Percentiles rank a stretch among this genome's conserved stretches.
These are phyloP conservation scores for Rasamsonia emersonii DNA, from an alignment of 2,329 filamentous ascomycete species.

Conservation along the genomic window DNA sequence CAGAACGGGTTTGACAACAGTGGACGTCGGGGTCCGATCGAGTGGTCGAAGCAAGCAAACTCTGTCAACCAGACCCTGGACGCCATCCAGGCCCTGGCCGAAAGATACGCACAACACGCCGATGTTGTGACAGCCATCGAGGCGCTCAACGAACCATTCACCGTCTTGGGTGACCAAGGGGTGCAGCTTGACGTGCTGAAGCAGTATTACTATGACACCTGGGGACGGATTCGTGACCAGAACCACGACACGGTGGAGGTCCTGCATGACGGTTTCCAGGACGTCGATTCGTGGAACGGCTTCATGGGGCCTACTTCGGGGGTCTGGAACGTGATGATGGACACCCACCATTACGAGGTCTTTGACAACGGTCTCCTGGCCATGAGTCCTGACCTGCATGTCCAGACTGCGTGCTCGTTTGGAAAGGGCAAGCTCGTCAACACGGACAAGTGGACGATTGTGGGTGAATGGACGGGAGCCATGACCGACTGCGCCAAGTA, in stretches of 20 bases:
- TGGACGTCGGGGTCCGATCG: slow-evolving; percentile 37
- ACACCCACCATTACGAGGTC: slow-evolving; percentile 62
- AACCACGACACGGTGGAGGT: slow-evolving; percentile 44
- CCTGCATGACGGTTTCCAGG: slow-evolving; percentile 41
- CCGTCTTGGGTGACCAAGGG: slow-evolving; percentile 21
- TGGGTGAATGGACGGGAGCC: slow-evolving; percentile 61
- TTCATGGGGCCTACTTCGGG: slow-evolving; percentile 44
- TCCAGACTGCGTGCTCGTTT: slow-evolving; percentile 48
- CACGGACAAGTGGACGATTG: slow-evolving; percentile 57
- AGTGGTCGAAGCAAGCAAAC: slow-evolving; percentile 29
- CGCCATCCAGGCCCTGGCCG: slow-evolving; percentile 49
- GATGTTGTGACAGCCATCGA: slow-evolving; percentile 49
- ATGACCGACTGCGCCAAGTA: slow-evolving; percentile 53
- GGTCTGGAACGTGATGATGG: slow-evolving; percentile 48
- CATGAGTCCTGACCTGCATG: slow-evolving; percentile 45
- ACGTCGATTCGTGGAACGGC: slow-evolving; percentile 51
- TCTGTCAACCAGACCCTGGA: slow-evolving; percentile 35
- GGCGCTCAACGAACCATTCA: slow-evolving; percentile 36
- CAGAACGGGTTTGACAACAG: slow-evolving; percentile 64
- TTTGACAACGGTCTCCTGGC: slow-evolving; percentile 47
- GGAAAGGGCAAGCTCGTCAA: slow-evolving; percentile 39
- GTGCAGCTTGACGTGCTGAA: slow-evolving; percentile 38
- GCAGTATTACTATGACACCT: slow-evolving; percentile 50
- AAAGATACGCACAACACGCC: slow-evolving; percentile 49
- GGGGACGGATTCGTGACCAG: slow-evolving; percentile 35